Conservation (phyloP, 2,329 filamentous ascomycete species). For the Botrytis cinerea region DNA sequence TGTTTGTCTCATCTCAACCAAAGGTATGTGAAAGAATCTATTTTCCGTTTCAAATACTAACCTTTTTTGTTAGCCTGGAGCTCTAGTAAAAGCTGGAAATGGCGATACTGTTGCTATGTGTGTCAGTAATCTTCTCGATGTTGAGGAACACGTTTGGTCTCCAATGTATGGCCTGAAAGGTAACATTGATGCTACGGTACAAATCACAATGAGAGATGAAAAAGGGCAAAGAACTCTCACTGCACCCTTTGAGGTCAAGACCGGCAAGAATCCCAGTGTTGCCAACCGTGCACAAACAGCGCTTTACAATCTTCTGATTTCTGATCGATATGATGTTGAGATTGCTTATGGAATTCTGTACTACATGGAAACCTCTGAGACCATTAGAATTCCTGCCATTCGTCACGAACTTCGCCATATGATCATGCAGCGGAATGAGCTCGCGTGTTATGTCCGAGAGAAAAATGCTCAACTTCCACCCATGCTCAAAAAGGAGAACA, state of each 20-base stretch:
- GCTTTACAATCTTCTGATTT: conserved; percentile 87
- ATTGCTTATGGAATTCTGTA: conserved; percentile 90
- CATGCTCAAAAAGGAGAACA: conserved; percentile 79
- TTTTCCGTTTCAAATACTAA: conserved; percentile 26
- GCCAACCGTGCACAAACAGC: conserved; percentile 92
- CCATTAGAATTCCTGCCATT: conserved; percentile 79
- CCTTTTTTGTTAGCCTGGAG: conserved; percentile 54
- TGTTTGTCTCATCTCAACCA: conserved; percentile 74
- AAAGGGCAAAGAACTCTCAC: conserved; percentile 69
- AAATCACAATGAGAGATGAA: conserved; percentile 77
- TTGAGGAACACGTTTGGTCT: conserved; percentile 98
- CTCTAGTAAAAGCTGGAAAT: conserved; percentile 76
- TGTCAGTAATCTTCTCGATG: conserved; percentile 89
- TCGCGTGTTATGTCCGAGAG: conserved; percentile 83
- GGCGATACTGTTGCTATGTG: conserved; percentile 77
- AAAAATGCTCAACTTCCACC: conserved; percentile 77
- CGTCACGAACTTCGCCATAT: conserved; percentile 90
- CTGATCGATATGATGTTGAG: conserved; percentile 92
- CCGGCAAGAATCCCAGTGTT: conserved; percentile 78
- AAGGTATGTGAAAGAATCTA: conserved; percentile 50
- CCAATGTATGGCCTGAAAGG: conserved; percentile 97
- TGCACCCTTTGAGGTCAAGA: conserved; percentile 94
- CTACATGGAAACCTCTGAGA: conserved; percentile 90
- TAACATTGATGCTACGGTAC: conserved; percentile 95
- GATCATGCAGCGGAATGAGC: conserved; percentile 91